A percentile compares a stretch with the other conserved stretches of the same genome.
phyloP scores from a whole-genome alignment of 2,329 filamentous ascomycete species.

The Ramichloridium luteum region DNA sequence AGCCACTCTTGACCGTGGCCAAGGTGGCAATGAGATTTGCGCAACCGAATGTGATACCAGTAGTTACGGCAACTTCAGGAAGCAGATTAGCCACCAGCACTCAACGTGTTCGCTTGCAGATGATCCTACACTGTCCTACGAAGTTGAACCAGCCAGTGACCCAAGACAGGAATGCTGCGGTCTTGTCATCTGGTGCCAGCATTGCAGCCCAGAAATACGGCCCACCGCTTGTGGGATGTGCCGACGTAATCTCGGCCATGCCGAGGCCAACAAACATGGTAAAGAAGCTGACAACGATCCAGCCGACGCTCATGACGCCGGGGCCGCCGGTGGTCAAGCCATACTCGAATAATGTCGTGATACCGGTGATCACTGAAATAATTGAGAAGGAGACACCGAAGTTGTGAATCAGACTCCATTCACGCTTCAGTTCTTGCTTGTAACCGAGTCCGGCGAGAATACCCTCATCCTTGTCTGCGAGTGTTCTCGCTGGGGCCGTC shows the following conservation, averaged over 20 bases:
- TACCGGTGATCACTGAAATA: slow-evolving; percentile 48
- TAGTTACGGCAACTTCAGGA: slow-evolving; percentile 33
- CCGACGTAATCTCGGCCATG: slow-evolving; percentile 49
- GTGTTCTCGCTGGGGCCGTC: too few species aligned
- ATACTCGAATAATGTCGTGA: slow-evolving; percentile 46
- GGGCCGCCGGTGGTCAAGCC: slow-evolving; percentile 45
- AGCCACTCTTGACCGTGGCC: slow-evolving; percentile 33
- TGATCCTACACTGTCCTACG: slow-evolving; percentile 28
- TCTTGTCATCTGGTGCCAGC: slow-evolving; percentile 36
- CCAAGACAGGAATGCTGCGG: slow-evolving; percentile 36
- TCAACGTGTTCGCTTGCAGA: too few species aligned
- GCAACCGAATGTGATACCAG: slow-evolving; percentile 36
- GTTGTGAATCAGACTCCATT: slow-evolving; percentile 48
- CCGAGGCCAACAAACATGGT: slow-evolving; percentile 42
- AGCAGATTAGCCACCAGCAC: neutral
- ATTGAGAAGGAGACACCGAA: slow-evolving; percentile 52
- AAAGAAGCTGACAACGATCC: slow-evolving; percentile 45
- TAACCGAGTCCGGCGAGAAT: slow-evolving; percentile 40
- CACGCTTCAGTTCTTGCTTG: slow-evolving; percentile 45
- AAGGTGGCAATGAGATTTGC: slow-evolving; percentile 36
- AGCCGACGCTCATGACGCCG: slow-evolving; percentile 44
- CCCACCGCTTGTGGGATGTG: slow-evolving; percentile 46
- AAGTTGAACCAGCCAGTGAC: slow-evolving; percentile 41
- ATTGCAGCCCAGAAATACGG: slow-evolving; percentile 51
- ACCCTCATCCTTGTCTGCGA: slow-evolving; percentile 8